Evolutionary conservation across 1,139 yeast genomes (phyloP).

Genomic region (Entelexis sorbosivorans): DNA sequence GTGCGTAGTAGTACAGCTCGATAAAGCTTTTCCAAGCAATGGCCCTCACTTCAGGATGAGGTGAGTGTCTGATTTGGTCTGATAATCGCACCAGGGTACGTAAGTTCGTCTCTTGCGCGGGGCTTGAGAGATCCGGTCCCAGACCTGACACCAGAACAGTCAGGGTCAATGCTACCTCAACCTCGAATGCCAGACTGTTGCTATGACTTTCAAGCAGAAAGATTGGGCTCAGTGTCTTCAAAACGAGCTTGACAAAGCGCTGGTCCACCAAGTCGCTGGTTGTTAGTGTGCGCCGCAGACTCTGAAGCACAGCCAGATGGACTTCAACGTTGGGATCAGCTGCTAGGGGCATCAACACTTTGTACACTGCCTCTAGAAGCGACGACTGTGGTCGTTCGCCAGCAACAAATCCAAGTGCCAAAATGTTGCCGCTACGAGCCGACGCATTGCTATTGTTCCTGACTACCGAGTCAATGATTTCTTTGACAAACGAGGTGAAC

Average conservation of each 20-base stretch:
- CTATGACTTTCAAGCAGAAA: conserved; percentile 49
- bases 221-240: conserved; percentile 39
- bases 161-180: conserved; percentile 35
- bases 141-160: conserved; percentile 37
- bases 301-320: conserved; percentile 57
- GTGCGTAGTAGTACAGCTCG: conserved; percentile 25
- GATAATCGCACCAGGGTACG: conserved; percentile 25
- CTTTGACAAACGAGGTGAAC: conserved; percentile 11
- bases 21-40: conserved; percentile 22
- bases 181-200: conserved; percentile 31
- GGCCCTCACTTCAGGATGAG: conserved; percentile 23
- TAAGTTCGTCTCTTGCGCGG: conserved; percentile 23
- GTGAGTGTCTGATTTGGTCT: conserved; percentile 26
- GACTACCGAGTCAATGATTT: conserved; percentile 23
- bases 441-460: conserved; percentile 29
- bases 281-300: conserved; percentile 47
- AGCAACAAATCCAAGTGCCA: conserved; percentile 47
- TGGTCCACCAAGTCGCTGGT: conserved; percentile 44
- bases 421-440: conserved; percentile 44
- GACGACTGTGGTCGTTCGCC: conserved; percentile 9
- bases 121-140: conserved; percentile 39
- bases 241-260: conserved; percentile 35
- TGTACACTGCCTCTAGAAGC: conserved; percentile 17
- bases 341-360: conserved; percentile 38
- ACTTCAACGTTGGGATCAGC: conserved; percentile 80